phyloP scores from a whole-genome alignment of 306 rosid species.

The Quillaja saponaria region DNA sequence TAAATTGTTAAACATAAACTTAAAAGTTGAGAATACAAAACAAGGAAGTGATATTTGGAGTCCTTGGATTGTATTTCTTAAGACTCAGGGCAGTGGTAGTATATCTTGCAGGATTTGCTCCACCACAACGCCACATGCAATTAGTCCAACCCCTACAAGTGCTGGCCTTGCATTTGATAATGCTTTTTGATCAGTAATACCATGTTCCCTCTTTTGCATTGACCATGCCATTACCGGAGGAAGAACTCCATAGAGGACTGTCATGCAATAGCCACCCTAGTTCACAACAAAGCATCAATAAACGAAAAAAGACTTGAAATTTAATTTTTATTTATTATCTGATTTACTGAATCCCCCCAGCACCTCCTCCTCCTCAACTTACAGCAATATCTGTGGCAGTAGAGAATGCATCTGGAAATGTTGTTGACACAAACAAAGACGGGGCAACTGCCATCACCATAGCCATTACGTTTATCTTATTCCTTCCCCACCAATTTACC shows the following conservation, averaged over 20 bases:
- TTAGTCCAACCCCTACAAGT: slow-evolving; percentile 52
- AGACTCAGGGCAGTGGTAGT: slow-evolving; percentile 23
- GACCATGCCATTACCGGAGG: slow-evolving; percentile 84
- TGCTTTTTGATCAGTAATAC: slow-evolving; percentile 25
- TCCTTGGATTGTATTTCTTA: too few relatives aligned
- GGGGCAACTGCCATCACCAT: slow-evolving; percentile 62
- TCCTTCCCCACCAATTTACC: slow-evolving; percentile 57
- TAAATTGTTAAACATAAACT: not conserved
- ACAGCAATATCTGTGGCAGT: slow-evolving; percentile 74
- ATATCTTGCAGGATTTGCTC: slow-evolving; percentile 65
- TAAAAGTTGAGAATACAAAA: not conserved
- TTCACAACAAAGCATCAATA: slow-evolving; percentile 23
- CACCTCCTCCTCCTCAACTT: slow-evolving; percentile 28
- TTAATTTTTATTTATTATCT: not conserved
- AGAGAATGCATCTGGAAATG: slow-evolving; percentile 63
- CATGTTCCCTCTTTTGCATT: slow-evolving; percentile 41
- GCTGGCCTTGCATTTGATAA: slow-evolving; percentile 50
- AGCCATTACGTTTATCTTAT: slow-evolving; percentile 47
- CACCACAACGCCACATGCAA: slow-evolving; percentile 55
- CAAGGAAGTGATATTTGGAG: too few relatives aligned
- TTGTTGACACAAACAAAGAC: slow-evolving; percentile 53
- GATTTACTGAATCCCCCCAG: not conserved
- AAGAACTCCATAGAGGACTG: slow-evolving; percentile 72
- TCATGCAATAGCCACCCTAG: slow-evolving; percentile 83
- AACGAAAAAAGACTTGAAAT: not conserved